Base-by-base conservation (phyloP, 2,329 filamentous ascomycete species). In the Pestalotiopsis sp. region DNA sequence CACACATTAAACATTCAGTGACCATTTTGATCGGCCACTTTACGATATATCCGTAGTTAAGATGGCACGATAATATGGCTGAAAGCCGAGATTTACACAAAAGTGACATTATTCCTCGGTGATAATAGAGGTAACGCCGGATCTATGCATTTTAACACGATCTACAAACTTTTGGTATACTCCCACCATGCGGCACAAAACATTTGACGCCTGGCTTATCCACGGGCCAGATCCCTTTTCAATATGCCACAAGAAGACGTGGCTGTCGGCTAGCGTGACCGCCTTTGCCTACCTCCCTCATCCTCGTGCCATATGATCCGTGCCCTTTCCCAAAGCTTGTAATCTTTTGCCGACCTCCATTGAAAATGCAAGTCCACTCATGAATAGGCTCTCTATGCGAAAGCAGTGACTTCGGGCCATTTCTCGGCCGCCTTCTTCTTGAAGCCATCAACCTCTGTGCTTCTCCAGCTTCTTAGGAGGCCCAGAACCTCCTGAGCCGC, bases 371-470 rank as follows among this genome's bases (percentile, higher is more conserved):
- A 49, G 38, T 45, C 38, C n/a, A 41, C 61, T 12, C 49, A 14
- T 12, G 11, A 12, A 14, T n/a, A 12, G 13, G 11, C 36, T 20
- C 23, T 49, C 41, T 73, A 84, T 23, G 77, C 79, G 70, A 87
- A 84, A 57, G 81, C 75, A 6, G 84, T 86, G 36, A 85, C 85
- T 63, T 83, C 80, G 0, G 85, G 85, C 79, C 85, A 90, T 75
- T 85, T 88, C 63, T 77, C 75, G 27, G 80, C 79, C 4, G 87
- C 86, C 20, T 81, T 81, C 70, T 81, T 79, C 76, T 83, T 84
- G 75, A 87, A 89, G 2, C 78, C 75, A 36, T 84, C 83, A 17
- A 81, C 78, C 72, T 86, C 83, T 27, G 75, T 73, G 74, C 86
- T 88, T 66, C 82, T 83, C 86, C 86, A 88, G 64, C 79, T 77